A percentile compares a stretch with the other conserved stretches of the same genome.
Evolutionary conservation across 352 stramenopile genomes (phyloP).

Genomic region (Pythium guiyangense): DNA sequence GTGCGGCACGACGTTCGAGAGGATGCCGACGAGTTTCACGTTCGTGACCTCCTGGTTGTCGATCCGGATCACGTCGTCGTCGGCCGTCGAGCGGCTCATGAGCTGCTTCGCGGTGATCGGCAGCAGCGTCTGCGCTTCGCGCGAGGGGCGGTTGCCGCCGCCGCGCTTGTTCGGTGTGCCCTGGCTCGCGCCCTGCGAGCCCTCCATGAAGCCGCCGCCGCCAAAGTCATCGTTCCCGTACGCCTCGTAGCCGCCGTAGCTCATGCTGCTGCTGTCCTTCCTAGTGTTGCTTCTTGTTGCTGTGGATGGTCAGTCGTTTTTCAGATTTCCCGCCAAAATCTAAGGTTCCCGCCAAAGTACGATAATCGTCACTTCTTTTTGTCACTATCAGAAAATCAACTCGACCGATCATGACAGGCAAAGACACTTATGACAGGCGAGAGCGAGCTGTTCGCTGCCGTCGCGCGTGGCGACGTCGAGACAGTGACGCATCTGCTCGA

Average conservation of each 20-base stretch:
- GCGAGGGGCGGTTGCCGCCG: conserved; percentile 23
- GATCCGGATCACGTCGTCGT: conserved; percentile 78
- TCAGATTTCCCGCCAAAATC: not conserved
- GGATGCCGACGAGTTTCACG: conserved; percentile 86
- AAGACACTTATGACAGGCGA: not conserved
- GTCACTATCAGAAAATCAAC: too few species aligned
- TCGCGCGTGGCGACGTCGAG: not conserved
- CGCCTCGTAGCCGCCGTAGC: conserved; percentile 66
- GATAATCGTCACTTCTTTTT: too few species aligned
- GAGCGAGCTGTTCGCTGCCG: not conserved
- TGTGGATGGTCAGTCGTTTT: not conserved
- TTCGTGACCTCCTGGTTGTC: conserved; percentile 88
- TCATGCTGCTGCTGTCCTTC: conserved; percentile 24
- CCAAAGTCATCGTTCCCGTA: conserved; percentile 72
- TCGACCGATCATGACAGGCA: not conserved
- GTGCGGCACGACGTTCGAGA: conserved; percentile 72
- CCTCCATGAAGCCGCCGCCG: conserved; percentile 67
- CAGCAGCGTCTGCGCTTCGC: conserved; percentile 87
- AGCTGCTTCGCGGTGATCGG: conserved; percentile 90
- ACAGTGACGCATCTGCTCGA: not conserved
- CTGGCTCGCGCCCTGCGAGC: conserved; percentile 49
- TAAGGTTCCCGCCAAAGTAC: too few species aligned
- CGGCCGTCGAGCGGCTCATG: conserved; percentile 28
- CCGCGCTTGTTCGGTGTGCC: conserved; percentile 44
- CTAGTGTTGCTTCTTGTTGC: not conserved